Base-by-base conservation (phyloP, 2,329 filamentous ascomycete genomes). In the Diplodia intermedia region DNA sequence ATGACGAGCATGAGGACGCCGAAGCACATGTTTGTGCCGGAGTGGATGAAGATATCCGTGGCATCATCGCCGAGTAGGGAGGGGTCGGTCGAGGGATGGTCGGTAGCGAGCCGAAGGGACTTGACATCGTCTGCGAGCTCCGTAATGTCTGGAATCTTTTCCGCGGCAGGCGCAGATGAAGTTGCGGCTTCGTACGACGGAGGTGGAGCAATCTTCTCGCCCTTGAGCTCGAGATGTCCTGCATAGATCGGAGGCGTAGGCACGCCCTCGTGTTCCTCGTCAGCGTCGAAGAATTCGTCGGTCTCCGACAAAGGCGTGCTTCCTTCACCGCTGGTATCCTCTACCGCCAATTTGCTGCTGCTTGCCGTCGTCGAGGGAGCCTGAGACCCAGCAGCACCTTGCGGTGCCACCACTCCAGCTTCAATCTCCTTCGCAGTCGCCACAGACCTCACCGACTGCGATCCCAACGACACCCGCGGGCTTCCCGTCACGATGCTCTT, bases 21-120 rank as follows among this genome's bases (percentile, higher is more conserved):
- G 74, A 94, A 97, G 78, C 93, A 97, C 79, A 97, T 90, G 75
- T 91, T 95, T 5, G 90, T 88, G 11, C 93, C 94, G 0, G 92
- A 94, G 77, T 97, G 93, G 47, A 97, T 89, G 76, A 97, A 99
- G 26, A 90, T 81, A 77, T 98, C 94, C 20, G 94, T 87, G 0
- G 91, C 89, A 69, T 94, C 89, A 4, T 78, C 75, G 47, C 86
- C 88, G 72, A 94, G 90, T 2, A 89, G 81, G 18, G 40, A 26
- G 14, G 65, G 54, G 53, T 67, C 65, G n/a, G 65, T 67, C 11
- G 54, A 49, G 11, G 43, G 26, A 15, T 50, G 43, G 33, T 49
- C 54, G 38, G 65, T 52, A 11, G 43, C 7, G 49, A 23, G 31
- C 38, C 31, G 54, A 52, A 60, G 11, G 57, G 56, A 38, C 29